These are phyloP conservation scores for Alternaria solani DNA, from an alignment of 2,329 filamentous ascomycete genomes.

Conservation along the genomic window DNA sequence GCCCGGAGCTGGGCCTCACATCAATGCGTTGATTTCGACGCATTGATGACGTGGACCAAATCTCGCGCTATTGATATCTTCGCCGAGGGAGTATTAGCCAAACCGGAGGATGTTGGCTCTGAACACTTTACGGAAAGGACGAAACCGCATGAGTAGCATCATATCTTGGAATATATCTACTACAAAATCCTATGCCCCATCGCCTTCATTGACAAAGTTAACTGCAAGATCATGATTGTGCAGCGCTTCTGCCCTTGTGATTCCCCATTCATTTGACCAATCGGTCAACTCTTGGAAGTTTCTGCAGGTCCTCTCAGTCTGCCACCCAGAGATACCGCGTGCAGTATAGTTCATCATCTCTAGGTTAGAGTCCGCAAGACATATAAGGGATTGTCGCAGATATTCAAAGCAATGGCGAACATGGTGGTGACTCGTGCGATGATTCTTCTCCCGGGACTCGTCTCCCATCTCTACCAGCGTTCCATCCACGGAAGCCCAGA, in stretches of 20 bases:
- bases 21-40: neutral
- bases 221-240: neutral
- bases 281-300: neutral
- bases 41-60: neutral
- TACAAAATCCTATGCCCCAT: neutral
- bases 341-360: conserved; percentile 6
- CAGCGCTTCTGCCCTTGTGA: neutral
- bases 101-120: neutral
- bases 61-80: neutral
- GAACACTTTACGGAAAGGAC: neutral
- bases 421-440: neutral
- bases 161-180: neutral
- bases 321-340: neutral
- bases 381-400: neutral
- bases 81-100: neutral
- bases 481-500: conserved; percentile 2
- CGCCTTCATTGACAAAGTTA: neutral
- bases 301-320: neutral
- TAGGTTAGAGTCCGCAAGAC: neutral
- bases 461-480: neutral
- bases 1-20: neutral
- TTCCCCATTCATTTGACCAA: neutral
- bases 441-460: neutral
- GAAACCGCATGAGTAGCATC: neutral
- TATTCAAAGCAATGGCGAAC: neutral